Evolutionary conservation across 2,329 filamentous ascomycete species (phyloP).

Genomic region (Daldinia sp.): DNA sequence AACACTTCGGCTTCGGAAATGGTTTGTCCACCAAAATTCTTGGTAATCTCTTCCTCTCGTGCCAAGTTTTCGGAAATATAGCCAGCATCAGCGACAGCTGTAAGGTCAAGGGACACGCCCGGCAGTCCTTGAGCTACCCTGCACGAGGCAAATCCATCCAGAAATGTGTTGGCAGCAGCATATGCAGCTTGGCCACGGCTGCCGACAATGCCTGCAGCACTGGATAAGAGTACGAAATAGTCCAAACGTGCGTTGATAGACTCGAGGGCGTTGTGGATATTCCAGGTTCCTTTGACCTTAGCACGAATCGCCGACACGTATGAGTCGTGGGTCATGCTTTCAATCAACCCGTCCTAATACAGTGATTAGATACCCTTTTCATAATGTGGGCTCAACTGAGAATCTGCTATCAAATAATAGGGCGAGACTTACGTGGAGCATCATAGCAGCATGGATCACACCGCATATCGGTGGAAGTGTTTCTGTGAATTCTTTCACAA

Average conservation of each 20-base stretch:
- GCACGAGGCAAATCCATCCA: constrained; percentile 39
- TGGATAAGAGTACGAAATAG: constrained; percentile 42
- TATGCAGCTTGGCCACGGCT: constrained; percentile 42
- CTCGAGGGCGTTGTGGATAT: constrained; percentile 41
- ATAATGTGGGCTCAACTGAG: not conserved
- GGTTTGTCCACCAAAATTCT: constrained; percentile 35
- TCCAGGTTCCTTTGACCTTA: constrained; percentile 41
- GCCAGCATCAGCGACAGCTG: constrained; percentile 37
- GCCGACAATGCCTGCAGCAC: constrained; percentile 38
- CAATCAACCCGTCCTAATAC: constrained; percentile 37
- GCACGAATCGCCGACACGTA: constrained; percentile 39
- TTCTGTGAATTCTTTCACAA: constrained; percentile 43
- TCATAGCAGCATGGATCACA: constrained; percentile 52
- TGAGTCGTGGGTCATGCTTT: constrained; percentile 39
- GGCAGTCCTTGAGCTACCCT: constrained; percentile 37
- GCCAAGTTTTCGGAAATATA: constrained; percentile 35
- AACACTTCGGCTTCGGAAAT: constrained; percentile 45
- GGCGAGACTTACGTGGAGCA: constrained; percentile 41
- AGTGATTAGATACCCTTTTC: constrained; percentile 26
- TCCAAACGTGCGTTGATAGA: constrained; percentile 33
- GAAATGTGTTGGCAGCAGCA: constrained; percentile 41
- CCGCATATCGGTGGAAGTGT: constrained; percentile 50
- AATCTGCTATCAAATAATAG: not conserved
- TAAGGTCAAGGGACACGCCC: constrained; percentile 38
- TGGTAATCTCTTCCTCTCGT: constrained; percentile 45